phyloP scores from a whole-genome alignment of 2,329 filamentous ascomycete species.

The Xylariaceae sp. region DNA sequence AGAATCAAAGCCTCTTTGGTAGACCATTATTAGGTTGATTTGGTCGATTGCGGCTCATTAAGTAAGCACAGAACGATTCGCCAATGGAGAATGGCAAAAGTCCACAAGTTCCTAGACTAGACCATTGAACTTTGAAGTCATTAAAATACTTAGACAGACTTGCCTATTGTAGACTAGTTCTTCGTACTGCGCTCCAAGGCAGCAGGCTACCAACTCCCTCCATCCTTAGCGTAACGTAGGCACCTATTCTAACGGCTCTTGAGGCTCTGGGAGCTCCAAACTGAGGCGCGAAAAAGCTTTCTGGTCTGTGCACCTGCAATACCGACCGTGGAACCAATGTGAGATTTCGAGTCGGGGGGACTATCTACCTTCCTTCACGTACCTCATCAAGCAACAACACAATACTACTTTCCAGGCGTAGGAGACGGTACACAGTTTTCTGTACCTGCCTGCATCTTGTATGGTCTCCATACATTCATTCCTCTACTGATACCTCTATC shows the following conservation, averaged over 20 bases:
- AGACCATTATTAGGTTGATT: neutral
- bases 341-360: slow-evolving; percentile 23
- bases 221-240: no score
- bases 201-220: no score
- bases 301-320: slow-evolving; percentile 1
- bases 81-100: no score
- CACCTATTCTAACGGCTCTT: neutral
- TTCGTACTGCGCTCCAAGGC: no score
- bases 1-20: neutral
- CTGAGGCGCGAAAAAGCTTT: neutral
- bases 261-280: neutral
- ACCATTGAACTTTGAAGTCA: no score
- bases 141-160: no score
- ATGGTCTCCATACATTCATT: neutral
- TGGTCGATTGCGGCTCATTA: neutral
- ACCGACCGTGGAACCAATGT: slow-evolving; percentile 15
- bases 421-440: no score
- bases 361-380: slow-evolving; percentile 10
- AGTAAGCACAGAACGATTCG: no score
- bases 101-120: no score
- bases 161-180: no score
- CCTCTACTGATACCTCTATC: neutral
- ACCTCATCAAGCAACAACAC: slow-evolving; percentile 6
- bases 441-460: no score
- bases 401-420: no score